phyloP scores from a whole-genome alignment of 495 filamentous ascomycete genomes.

The Neurospora sp. region DNA sequence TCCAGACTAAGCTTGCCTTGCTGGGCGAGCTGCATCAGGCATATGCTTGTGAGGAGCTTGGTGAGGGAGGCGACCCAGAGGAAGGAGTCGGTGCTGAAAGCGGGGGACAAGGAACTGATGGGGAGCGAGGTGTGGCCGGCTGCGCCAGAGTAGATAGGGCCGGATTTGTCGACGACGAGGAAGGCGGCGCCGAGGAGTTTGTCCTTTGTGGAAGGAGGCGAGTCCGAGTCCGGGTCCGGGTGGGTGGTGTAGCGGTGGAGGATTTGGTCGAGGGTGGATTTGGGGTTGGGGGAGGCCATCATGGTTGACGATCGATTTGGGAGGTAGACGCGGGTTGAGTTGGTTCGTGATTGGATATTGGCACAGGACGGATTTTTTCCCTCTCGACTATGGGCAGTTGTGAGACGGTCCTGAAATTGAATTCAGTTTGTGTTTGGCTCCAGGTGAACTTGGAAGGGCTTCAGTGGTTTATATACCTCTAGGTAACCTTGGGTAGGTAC shows the following conservation, averaged over 20 bases:
- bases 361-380: neutral
- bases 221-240: too few relatives aligned
- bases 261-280: slow-evolving; percentile 16
- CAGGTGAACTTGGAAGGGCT: neutral
- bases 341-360: neutral
- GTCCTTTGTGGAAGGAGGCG: slow-evolving; percentile 9
- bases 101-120: neutral
- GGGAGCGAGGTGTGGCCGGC: slow-evolving; percentile 13
- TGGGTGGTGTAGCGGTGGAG: slow-evolving; percentile 11
- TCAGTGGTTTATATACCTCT: neutral
- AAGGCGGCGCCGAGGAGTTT: slow-evolving; percentile 24
- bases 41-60: slow-evolving; percentile 17
- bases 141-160: slow-evolving; percentile 14
- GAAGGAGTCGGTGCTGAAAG: slow-evolving; percentile 40
- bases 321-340: neutral
- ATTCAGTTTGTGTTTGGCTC: neutral
- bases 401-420: neutral
- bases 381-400: neutral
- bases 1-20: slow-evolving; percentile 11
- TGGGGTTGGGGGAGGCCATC: neutral
- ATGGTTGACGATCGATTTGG: neutral
- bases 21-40: slow-evolving; percentile 20
- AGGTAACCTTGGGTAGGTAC: neutral
- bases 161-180: slow-evolving; percentile 18
- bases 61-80: slow-evolving; percentile 27